A percentile compares a stretch with the other conserved stretches of the same genome.
Evolutionary conservation across 345 rosid species (phyloP).

Genomic region (Cardamine chenopodiifolia): DNA sequence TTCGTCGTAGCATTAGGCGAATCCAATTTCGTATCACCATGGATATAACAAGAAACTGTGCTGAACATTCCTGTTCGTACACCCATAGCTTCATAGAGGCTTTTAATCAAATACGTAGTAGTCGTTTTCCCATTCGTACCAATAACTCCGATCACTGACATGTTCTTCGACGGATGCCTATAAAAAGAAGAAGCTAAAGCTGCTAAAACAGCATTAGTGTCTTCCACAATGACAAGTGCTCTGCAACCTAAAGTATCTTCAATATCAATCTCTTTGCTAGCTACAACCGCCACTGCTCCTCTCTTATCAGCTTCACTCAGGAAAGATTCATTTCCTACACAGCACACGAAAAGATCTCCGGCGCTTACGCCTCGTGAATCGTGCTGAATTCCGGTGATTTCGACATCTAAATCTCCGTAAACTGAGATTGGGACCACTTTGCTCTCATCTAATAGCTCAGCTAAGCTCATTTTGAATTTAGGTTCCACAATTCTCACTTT

Average conservation of each 20-base stretch:
- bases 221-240: constrained; percentile 94
- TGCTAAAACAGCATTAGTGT: constrained; percentile 74
- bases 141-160: constrained; percentile 81
- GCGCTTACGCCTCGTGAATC: constrained; percentile 83
- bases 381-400: constrained; percentile 85
- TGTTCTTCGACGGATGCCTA: constrained; percentile 67
- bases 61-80: constrained; percentile 88
- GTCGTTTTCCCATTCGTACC: constrained; percentile 86
- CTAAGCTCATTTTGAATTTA: constrained; percentile 73
- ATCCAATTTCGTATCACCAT: constrained; percentile 73
- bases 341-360: constrained; percentile 90
- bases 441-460: constrained; percentile 91
- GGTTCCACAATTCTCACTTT: constrained; percentile 74
- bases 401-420: constrained; percentile 81
- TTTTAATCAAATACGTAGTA: constrained; percentile 71
- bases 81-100: constrained; percentile 93
- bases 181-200: constrained; percentile 86
- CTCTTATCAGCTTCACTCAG: constrained; percentile 95
- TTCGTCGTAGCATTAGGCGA: constrained; percentile 46
- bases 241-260: constrained; percentile 87
- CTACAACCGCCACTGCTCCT: constrained; percentile 94
- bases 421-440: constrained; percentile 88
- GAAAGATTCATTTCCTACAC: constrained; percentile 64
- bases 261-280: constrained; percentile 88
- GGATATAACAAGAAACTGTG: constrained; percentile 68